These are phyloP conservation scores for Naumovozyma castellii DNA, from an alignment of 805 yeast species.

Conservation along the genomic window DNA sequence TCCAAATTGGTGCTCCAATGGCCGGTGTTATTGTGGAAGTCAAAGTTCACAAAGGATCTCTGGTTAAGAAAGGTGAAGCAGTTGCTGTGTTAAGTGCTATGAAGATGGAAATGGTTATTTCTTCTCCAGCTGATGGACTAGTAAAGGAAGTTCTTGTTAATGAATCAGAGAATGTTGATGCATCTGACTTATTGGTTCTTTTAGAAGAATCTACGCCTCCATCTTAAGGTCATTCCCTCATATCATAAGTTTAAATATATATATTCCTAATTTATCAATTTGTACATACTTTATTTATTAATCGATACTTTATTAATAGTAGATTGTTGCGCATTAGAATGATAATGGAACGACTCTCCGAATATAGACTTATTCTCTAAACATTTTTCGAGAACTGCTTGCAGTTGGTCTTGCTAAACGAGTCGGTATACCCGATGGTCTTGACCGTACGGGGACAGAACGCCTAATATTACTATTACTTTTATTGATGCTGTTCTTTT, in stretches of 20 bases:
- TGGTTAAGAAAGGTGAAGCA: conserved; percentile 92
- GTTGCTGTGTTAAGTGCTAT: conserved; percentile 86
- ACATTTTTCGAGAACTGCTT: conserved; percentile 21
- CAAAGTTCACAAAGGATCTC: conserved; percentile 72
- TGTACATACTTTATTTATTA: neutral
- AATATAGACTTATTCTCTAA: conserved; percentile 12
- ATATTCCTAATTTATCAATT: no score
- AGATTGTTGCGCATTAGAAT: neutral
- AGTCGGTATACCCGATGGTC: conserved; percentile 13
- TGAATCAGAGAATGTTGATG: conserved; percentile 92
- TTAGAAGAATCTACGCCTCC: conserved; percentile 26
- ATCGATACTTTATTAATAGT: neutral
- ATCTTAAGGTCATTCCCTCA: no score
- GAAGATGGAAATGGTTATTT: conserved; percentile 98
- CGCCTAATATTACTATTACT: neutral
- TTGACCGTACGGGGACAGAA: neutral
- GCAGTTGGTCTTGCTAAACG: conserved; percentile 20
- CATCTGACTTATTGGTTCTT: conserved; percentile 71
- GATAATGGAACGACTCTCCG: no score
- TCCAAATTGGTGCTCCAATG: conserved; percentile 96
- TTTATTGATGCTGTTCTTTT: neutral
- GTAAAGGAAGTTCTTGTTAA: conserved; percentile 65
- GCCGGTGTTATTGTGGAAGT: conserved; percentile 95
- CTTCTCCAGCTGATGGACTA: conserved; percentile 80
- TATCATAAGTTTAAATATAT: neutral